Evolutionary conservation across 176 grass and related monocot genomes (phyloP).

Genomic region (Triticum urartu): DNA sequence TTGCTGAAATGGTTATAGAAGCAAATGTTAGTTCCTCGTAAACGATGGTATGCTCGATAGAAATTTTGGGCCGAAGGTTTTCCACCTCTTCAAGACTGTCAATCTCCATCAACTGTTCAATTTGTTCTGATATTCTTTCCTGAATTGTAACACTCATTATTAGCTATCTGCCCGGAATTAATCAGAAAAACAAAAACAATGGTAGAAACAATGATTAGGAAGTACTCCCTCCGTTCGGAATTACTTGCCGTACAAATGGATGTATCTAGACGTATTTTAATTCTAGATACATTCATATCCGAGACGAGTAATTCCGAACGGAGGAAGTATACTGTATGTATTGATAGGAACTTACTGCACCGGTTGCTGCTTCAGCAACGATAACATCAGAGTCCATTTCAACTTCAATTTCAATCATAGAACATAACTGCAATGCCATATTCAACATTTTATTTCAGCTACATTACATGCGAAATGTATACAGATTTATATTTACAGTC

Average conservation of each 20-base stretch:
- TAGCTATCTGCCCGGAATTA: conserved; percentile 7
- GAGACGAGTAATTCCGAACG: no score
- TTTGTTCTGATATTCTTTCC: conserved; percentile 93
- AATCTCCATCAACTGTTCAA: conserved; percentile 95
- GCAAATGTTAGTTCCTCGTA: conserved; percentile 11
- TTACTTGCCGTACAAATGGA: no score
- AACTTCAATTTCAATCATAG: conserved; percentile 99
- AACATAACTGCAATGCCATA: conserved; percentile 67
- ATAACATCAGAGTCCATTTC: conserved; percentile 97
- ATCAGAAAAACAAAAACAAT: conserved; percentile 17
- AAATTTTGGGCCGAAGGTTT: conserved; percentile 16
- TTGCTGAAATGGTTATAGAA: conserved; percentile 57
- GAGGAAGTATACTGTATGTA: background rate
- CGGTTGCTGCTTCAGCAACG: conserved; percentile 85
- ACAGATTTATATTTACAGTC: conserved; percentile 8
- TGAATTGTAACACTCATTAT: conserved; percentile 25
- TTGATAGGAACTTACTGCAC: conserved; percentile 58
- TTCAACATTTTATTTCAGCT: background rate
- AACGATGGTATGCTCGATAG: background rate
- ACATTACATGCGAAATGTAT: conserved; percentile 2
- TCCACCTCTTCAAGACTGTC: conserved; percentile 97
- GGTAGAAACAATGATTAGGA: background rate
- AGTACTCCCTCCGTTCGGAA: no score
- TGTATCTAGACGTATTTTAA: no score
- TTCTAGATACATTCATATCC: no score